A percentile compares a stretch with the other conserved stretches of the same genome.
Conservation (phyloP, 768 basidiomycete genomes). For the Trametes punicea region DNA sequence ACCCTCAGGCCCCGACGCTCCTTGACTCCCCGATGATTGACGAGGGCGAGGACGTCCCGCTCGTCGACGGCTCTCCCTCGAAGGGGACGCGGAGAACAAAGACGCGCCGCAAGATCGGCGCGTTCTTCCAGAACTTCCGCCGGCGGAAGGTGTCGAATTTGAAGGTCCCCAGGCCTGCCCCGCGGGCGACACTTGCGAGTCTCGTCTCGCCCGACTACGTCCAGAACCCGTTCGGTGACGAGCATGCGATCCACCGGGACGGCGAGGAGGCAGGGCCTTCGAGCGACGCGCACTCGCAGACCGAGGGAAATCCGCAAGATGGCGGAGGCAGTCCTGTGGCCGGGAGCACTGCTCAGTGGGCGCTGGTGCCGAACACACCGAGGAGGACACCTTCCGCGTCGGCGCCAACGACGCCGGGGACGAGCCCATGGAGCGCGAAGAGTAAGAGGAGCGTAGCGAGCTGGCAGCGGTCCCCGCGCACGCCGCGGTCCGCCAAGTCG, state of each 20-base stretch:
- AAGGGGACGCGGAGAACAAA: neutral
- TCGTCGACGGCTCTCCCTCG: neutral
- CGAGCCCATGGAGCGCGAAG: neutral
- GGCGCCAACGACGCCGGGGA: neutral
- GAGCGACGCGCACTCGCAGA: too few species aligned
- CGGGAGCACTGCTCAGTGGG: too few species aligned
- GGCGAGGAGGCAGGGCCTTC: too few species aligned
- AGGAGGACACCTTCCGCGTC: neutral
- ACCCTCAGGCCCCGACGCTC: neutral
- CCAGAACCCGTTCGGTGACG: neutral
- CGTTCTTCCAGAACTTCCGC: neutral
- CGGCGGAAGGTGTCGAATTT: neutral
- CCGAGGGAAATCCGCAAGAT: too few species aligned
- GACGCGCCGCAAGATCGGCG: neutral
- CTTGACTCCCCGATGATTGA: neutral
- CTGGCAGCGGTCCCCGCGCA: conserved; percentile 2
- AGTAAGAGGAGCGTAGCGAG: neutral
- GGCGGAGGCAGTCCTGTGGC: neutral
- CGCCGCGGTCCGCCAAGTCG: conserved; percentile 2
- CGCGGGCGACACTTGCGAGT: neutral
- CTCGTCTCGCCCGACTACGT: neutral
- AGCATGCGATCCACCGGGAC: neutral
- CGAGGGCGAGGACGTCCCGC: neutral
- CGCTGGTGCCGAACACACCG: neutral
- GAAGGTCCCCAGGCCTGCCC: neutral